Conservation (phyloP, 257 asterid species). For the Thymus mandschuricus region DNA sequence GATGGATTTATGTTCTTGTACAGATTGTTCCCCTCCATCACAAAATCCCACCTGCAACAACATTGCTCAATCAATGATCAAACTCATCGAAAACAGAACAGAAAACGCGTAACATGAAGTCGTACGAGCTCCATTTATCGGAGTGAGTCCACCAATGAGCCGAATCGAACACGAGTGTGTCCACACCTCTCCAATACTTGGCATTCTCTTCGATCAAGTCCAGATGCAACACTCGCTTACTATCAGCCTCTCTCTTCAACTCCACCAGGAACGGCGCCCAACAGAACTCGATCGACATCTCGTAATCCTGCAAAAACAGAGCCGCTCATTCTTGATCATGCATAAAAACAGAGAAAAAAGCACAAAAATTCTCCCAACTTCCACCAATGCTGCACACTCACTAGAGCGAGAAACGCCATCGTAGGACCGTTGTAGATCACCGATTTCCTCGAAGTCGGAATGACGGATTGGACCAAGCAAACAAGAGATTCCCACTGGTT, state of each 20-base stretch:
- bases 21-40: constrained; percentile 76
- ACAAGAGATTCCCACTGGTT: constrained; percentile 98
- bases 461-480: constrained; percentile 80
- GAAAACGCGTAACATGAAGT: not conserved
- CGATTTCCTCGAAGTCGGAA: constrained; percentile 68
- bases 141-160: constrained; percentile 99
- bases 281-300: constrained; percentile 82
- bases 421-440: constrained; percentile 81
- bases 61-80: not conserved
- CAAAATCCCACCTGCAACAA: constrained; percentile 72
- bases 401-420: constrained; percentile 90
- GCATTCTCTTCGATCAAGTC: constrained; percentile 91
- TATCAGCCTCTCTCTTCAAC: constrained; percentile 56
- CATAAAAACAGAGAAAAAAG: not conserved
- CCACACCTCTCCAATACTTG: constrained; percentile 86
- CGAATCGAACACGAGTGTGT: constrained; percentile 86
- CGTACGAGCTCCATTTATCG: constrained; percentile 77
- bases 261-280: constrained; percentile 97
- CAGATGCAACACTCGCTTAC: constrained; percentile 70
- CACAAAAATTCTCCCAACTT: not conserved
- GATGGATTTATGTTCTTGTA: constrained; percentile 60
- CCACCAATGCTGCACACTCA: constrained; percentile 33
- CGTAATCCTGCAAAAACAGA: constrained; percentile 58
- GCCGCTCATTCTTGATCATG: not conserved
- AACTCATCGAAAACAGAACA: not conserved